These are phyloP conservation scores for Periconia macrospinosa DNA, from an alignment of 2,329 filamentous ascomycete species.

Conservation along the genomic window DNA sequence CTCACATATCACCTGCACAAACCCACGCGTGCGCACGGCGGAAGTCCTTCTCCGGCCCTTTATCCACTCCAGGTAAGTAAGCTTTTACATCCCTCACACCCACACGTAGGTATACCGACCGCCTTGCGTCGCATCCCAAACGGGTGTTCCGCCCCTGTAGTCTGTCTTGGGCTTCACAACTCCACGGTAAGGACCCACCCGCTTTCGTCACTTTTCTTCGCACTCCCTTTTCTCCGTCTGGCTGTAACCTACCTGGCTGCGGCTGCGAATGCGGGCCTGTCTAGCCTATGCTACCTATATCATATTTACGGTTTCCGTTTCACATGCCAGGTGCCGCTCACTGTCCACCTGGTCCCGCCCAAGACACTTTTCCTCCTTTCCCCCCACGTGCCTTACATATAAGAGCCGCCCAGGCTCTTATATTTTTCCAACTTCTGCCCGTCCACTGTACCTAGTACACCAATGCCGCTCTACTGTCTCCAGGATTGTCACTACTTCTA, in stretches of 20 bases:
- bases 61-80: slow-evolving; percentile 32
- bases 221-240: slow-evolving; percentile 6
- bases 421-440: slow-evolving; percentile 14
- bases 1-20: slow-evolving; percentile 17
- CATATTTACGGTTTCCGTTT: slow-evolving; percentile 33
- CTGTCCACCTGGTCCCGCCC: slow-evolving; percentile 19
- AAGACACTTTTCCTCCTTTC: slow-evolving; percentile 33
- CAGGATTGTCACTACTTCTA: slow-evolving; percentile 94
- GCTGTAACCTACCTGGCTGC: no score
- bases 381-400: slow-evolving; percentile 30
- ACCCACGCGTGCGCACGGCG: slow-evolving; percentile 19
- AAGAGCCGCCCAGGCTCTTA: slow-evolving; percentile 24
- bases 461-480: slow-evolving; percentile 79
- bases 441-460: slow-evolving; percentile 40
- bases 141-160: slow-evolving; percentile 1
- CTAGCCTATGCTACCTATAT: slow-evolving; percentile 28
- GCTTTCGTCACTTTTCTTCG: slow-evolving; percentile 6
- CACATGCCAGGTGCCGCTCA: slow-evolving; percentile 30
- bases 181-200: slow-evolving; percentile 34
- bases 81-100: slow-evolving; percentile 24
- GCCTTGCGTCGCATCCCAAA: not conserved
- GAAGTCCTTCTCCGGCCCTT: slow-evolving; percentile 31
- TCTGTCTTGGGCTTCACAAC: slow-evolving; percentile 19
- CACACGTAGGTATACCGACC: slow-evolving; percentile 16
- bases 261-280: slow-evolving; percentile 19